Evolutionary conservation across 2,329 filamentous ascomycete species (phyloP), one percentile per base, ranked within the genome.

Genomic region (Paramyrothecium sp.): DNA sequence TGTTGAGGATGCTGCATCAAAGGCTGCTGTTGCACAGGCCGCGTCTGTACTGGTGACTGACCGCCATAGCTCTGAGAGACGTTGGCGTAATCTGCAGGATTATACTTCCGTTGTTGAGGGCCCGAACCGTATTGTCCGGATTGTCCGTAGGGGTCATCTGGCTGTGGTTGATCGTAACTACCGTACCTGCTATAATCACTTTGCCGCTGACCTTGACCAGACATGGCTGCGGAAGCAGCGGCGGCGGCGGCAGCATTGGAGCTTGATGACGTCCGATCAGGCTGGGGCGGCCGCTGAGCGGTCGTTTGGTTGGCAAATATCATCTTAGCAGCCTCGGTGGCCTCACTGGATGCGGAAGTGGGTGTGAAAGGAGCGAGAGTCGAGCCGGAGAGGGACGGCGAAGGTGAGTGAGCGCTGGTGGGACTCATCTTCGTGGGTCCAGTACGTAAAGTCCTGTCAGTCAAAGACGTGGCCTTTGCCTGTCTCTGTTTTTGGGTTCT

Each of bases 11-110:
- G 70, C 57, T 77, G 75, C 55, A 75, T 78, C 33, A 71, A 71
- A 11, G 69, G 67, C 49, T 69, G 69, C 47, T 74, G 72, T 33
- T 73, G 75, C 46, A 63, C 56, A 22, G 64, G 67, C 53, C 73
- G 70, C 58, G 67, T 68, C 54, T 75, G 74, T 23, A 56, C 55
- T 30, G 68, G 61, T 7, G 65, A 56, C 54, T 70, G 71, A 33
- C 59, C 63, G 46, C 63, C 74, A 63, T 81, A 86, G 54, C 73
- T 65, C 23, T 69, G 68, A 66, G 78, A 81, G 63, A 86, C 82
- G 67, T 81, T 85, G 58, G 88, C 89, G 70, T 93, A 95, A 61
- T 89, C 88, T 22, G 85, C 86, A 26, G 91, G 91, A 69, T 95
- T 91, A 71, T 95, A 95, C 64, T 85, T 86, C 46, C 86, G 79